These are phyloP conservation scores for Metschnikowia aberdeeniae DNA, from an alignment of 805 yeast species.

Conservation along the genomic window DNA sequence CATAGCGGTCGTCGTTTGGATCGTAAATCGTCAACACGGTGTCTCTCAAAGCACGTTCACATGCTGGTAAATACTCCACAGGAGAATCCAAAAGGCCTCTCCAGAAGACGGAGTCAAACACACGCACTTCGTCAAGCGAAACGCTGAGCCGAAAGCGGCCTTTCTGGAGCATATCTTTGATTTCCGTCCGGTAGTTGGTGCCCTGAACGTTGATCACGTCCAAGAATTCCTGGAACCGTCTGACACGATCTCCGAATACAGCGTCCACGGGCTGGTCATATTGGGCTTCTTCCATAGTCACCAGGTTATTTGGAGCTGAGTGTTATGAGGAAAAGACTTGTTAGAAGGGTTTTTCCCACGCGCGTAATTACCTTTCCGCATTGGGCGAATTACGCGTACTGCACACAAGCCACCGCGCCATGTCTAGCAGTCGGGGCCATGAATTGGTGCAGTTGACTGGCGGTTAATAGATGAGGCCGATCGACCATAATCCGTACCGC, in stretches of 20 bases:
- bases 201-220: conserved; percentile 49
- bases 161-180: conserved; percentile 67
- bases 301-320: neutral
- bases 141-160: conserved; percentile 65
- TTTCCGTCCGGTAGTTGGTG: conserved; percentile 63
- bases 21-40: conserved; percentile 71
- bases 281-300: conserved; percentile 22
- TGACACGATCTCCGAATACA: conserved; percentile 74
- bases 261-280: conserved; percentile 39
- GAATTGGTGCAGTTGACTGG: too few species aligned
- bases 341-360: conserved; percentile 5
- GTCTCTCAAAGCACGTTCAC: conserved; percentile 81
- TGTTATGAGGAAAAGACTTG: neutral
- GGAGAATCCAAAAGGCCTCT: conserved; percentile 70
- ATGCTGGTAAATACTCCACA: conserved; percentile 82
- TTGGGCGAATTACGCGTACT: conserved; percentile 3
- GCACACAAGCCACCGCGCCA: neutral
- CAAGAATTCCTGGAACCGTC: conserved; percentile 84
- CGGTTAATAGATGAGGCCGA: too few species aligned
- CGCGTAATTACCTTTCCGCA: conserved; percentile 20
- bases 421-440: too few species aligned
- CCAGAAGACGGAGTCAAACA: conserved; percentile 77
- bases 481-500: too few species aligned
- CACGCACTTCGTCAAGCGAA: conserved; percentile 82
- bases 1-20: conserved; percentile 49